A percentile compares a stretch with the other conserved stretches of the same genome.
Conservation (phyloP, 257 asterid genomes). For the Salvia rosmarinus region DNA sequence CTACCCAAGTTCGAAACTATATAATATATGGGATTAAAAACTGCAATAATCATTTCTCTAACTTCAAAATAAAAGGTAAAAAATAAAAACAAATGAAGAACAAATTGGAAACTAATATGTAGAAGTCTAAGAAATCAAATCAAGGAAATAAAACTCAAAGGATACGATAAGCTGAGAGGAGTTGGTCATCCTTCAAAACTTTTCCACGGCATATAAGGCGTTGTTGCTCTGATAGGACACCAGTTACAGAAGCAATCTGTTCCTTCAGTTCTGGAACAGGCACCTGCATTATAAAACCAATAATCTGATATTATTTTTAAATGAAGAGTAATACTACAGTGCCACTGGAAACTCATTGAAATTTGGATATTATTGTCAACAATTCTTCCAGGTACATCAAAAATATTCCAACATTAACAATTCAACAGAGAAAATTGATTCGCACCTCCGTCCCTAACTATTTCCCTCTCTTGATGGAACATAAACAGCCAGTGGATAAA, state of each 20-base stretch:
- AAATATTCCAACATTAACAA: background rate
- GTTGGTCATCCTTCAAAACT: slow-evolving; percentile 94
- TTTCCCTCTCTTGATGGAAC: slow-evolving; percentile 18
- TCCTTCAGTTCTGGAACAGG: slow-evolving; percentile 91
- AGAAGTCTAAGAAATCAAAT: slow-evolving; percentile 29
- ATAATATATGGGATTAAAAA: background rate
- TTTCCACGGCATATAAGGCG: slow-evolving; percentile 99
- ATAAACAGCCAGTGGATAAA: slow-evolving; percentile 16
- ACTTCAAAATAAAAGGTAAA: background rate
- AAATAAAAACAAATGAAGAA: background rate
- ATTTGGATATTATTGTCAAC: slow-evolving; percentile 1
- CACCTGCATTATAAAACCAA: slow-evolving; percentile 55
- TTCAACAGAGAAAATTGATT: slow-evolving; percentile 9
- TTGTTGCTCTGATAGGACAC: slow-evolving; percentile 88
- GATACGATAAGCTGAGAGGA: slow-evolving; percentile 99
- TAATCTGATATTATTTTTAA: slow-evolving; percentile 14
- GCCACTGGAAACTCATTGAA: background rate
- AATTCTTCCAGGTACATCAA: slow-evolving; percentile 4
- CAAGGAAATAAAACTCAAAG: slow-evolving; percentile 37
- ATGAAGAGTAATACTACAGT: background rate
- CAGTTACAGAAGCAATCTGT: slow-evolving; percentile 89
- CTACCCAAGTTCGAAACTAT: too few relatives aligned
- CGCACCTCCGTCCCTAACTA: slow-evolving; percentile 24
- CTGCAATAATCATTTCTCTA: slow-evolving; percentile 13
- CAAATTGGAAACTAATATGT: slow-evolving; percentile 6